Percentiles rank a stretch among this genome's conserved stretches.
These are phyloP conservation scores for Polygonum maritimum DNA, from an alignment of 148 eudicot species.

Conservation along the genomic window DNA sequence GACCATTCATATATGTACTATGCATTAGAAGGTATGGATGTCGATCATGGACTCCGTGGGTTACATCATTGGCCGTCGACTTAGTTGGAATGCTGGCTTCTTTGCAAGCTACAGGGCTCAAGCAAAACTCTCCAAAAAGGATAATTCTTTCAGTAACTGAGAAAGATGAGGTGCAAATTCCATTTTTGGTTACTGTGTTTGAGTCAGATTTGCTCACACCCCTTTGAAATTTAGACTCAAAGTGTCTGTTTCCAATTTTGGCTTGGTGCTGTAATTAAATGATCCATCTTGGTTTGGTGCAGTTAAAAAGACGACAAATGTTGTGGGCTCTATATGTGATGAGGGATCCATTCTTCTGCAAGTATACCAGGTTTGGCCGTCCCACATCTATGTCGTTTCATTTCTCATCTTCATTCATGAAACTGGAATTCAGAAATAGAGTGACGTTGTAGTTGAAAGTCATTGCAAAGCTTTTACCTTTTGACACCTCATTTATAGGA, in stretches of 20 bases:
- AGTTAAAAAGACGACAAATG: constrained; percentile 75
- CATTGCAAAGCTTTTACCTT: background rate
- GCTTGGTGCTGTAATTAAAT: background rate
- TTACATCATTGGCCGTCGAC: constrained; percentile 56
- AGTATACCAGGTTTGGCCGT: constrained; percentile 56
- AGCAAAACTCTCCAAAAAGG: constrained; percentile 16
- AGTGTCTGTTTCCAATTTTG: background rate
- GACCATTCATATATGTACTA: constrained; percentile 78
- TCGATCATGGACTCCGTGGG: constrained; percentile 93
- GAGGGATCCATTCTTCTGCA: constrained; percentile 94
- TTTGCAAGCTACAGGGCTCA: constrained; percentile 26
- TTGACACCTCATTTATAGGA: constrained; percentile 28
- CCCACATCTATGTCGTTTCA: background rate
- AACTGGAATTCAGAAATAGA: background rate
- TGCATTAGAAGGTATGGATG: constrained; percentile 69
- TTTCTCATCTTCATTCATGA: background rate
- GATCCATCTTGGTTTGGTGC: constrained; percentile 15
- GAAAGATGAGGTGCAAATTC: constrained; percentile 64
- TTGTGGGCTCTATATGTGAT: constrained; percentile 90
- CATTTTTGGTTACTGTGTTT: constrained; percentile 5
- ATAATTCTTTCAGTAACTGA: constrained; percentile 47
- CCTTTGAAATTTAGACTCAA: background rate
- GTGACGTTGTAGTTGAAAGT: background rate
- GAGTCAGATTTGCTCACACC: background rate
- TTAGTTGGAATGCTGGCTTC: constrained; percentile 50